phyloP scores from a whole-genome alignment of 2,329 filamentous ascomycete genomes.

The Tympanopsis confertula region DNA sequence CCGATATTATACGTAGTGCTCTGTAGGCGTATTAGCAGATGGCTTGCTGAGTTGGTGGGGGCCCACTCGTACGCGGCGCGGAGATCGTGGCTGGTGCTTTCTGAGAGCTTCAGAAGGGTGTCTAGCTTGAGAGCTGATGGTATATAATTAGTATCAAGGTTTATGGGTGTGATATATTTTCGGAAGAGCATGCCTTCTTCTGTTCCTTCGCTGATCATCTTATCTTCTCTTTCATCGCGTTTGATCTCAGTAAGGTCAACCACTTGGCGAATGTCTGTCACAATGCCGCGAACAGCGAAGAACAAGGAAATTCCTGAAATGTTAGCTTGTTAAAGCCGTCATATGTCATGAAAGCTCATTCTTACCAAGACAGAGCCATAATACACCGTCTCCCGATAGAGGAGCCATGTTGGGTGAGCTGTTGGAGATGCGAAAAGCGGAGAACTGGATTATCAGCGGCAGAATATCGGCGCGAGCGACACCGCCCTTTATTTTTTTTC shows the following conservation, averaged over 20 bases:
- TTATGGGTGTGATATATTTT: no score
- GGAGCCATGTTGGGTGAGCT: background rate
- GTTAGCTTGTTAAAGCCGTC: background rate
- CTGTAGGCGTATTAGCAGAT: no score
- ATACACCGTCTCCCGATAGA: background rate
- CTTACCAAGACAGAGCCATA: slow-evolving; percentile 1
- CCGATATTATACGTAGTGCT: background rate
- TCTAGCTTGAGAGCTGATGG: background rate
- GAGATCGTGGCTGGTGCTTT: background rate
- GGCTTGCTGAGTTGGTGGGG: no score
- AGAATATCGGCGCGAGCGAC: background rate
- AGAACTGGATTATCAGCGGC: background rate
- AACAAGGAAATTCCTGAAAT: background rate
- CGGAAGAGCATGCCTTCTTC: background rate
- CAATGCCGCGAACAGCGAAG: slow-evolving; percentile 1
- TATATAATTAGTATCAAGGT: background rate
- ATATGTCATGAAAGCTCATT: background rate
- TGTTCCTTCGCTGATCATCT: slow-evolving; percentile 1
- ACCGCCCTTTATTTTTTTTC: no score
- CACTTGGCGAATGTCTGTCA: background rate
- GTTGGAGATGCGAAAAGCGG: background rate
- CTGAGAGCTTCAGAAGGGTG: slow-evolving; percentile 1
- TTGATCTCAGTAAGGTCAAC: background rate
- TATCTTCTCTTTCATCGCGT: background rate
- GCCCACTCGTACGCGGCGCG: background rate